Percentiles rank a stretch among this genome's conserved stretches.
These are phyloP conservation scores for Phytophthora chlamydospora DNA, from an alignment of 352 stramenopile species.

Conservation along the genomic window DNA sequence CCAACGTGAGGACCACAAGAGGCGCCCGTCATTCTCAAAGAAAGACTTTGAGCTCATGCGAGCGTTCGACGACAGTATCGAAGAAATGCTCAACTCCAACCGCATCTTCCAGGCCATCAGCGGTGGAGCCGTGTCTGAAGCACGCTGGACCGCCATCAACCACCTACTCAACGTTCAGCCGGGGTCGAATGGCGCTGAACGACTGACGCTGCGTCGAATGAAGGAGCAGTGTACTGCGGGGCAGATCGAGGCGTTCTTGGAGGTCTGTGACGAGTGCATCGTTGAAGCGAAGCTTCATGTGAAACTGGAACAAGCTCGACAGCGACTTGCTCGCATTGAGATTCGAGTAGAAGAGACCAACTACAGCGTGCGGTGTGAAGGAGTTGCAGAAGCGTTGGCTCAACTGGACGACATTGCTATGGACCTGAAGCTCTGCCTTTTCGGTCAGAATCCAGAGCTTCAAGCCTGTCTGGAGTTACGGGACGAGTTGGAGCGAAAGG, in stretches of 20 bases:
- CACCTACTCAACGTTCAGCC: slow-evolving; percentile 19
- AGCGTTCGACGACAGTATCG: slow-evolving; percentile 46
- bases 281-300: slow-evolving; percentile 52
- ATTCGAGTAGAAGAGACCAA: slow-evolving; percentile 45
- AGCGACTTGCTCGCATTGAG: slow-evolving; percentile 38
- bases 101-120: slow-evolving; percentile 59
- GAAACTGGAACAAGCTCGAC: slow-evolving; percentile 40
- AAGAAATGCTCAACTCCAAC: slow-evolving; percentile 49
- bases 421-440: slow-evolving; percentile 45
- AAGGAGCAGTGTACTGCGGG: slow-evolving; percentile 27
- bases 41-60: slow-evolving; percentile 44
- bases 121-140: slow-evolving; percentile 42
- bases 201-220: slow-evolving; percentile 33
- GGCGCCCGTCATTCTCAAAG: slow-evolving; percentile 16
- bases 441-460: slow-evolving; percentile 51
- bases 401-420: slow-evolving; percentile 44
- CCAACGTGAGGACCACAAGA: slow-evolving; percentile 9
- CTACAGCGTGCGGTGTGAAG: slow-evolving; percentile 46
- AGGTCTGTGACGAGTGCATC: slow-evolving; percentile 59
- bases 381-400: slow-evolving; percentile 33
- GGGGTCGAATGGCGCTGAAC: background rate
- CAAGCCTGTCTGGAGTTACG: slow-evolving; percentile 36
- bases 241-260: slow-evolving; percentile 27
- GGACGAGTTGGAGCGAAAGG: slow-evolving; percentile 39
- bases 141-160: slow-evolving; percentile 44